phyloP scores from a whole-genome alignment of 257 asterid genomes.

The Jacaranda copaia region DNA sequence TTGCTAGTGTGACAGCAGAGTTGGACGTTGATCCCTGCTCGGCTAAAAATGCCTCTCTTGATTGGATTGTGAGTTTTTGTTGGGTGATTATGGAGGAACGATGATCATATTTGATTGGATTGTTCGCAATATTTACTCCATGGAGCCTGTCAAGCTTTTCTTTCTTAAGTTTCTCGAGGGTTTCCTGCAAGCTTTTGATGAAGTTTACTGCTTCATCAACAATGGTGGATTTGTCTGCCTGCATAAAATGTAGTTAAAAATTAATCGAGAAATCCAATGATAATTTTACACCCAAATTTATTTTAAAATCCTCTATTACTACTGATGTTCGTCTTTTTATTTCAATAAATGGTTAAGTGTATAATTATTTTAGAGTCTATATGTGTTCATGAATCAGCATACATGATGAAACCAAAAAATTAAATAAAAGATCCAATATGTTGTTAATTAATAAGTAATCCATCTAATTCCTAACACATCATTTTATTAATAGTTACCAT shows the following conservation, averaged over 20 bases:
- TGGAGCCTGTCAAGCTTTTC: slow-evolving; percentile 55
- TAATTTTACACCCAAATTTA: too few relatives aligned
- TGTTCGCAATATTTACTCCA: slow-evolving; percentile 17
- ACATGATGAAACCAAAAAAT: too few relatives aligned
- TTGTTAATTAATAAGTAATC: background rate
- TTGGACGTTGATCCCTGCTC: slow-evolving; percentile 53
- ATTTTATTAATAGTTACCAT: background rate
- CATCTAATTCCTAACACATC: background rate
- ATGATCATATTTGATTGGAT: background rate
- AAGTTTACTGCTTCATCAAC: slow-evolving; percentile 71
- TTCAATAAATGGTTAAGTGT: too few relatives aligned
- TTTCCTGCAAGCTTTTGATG: slow-evolving; percentile 54
- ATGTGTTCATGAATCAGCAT: too few relatives aligned
- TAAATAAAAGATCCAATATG: too few relatives aligned
- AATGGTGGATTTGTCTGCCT: slow-evolving; percentile 81
- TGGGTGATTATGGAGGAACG: slow-evolving; percentile 29
- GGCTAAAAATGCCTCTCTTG: slow-evolving; percentile 58
- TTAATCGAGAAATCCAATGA: background rate
- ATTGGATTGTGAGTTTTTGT: slow-evolving; percentile 30
- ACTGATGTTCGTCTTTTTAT: too few relatives aligned
- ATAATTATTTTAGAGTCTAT: too few relatives aligned
- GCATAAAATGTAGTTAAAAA: background rate
- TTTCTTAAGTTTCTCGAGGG: slow-evolving; percentile 48
- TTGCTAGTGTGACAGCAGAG: slow-evolving; percentile 6
- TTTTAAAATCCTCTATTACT: too few relatives aligned